A percentile compares a stretch with the other conserved stretches of the same genome.
Evolutionary conservation across 1,284 basidiomycete genomes (phyloP).

Genomic region (Erythrobasidium hasegawianum): DNA sequence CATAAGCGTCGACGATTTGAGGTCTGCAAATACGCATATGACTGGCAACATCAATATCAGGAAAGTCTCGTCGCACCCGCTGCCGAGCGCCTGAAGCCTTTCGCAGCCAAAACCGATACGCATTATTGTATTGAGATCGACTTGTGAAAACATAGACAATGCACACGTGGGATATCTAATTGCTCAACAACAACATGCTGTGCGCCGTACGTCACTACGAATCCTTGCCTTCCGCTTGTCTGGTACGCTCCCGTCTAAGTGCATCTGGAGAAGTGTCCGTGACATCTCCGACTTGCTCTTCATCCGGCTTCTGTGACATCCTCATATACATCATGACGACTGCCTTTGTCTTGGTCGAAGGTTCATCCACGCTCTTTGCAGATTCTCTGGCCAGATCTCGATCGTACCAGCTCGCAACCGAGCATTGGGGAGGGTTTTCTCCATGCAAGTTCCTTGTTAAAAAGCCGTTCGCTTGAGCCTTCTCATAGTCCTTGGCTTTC

Average conservation of each 20-base stretch:
- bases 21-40: too few species aligned
- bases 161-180: too few species aligned
- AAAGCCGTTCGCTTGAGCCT: slow-evolving; percentile 47
- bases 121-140: too few species aligned
- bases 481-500: slow-evolving; percentile 42
- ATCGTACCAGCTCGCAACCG: slow-evolving; percentile 47
- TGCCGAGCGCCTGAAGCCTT: too few species aligned
- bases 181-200: too few species aligned
- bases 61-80: too few species aligned
- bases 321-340: slow-evolving; percentile 27
- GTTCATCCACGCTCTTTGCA: slow-evolving; percentile 37
- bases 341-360: slow-evolving; percentile 18
- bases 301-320: slow-evolving; percentile 31
- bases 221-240: not conserved
- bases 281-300: slow-evolving; percentile 39
- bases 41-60: too few species aligned
- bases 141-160: too few species aligned
- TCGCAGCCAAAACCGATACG: too few species aligned
- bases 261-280: slow-evolving; percentile 10
- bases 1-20: too few species aligned
- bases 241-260: not conserved
- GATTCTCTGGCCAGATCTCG: slow-evolving; percentile 44
- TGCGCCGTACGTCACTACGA: too few species aligned
- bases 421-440: slow-evolving; percentile 48
- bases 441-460: slow-evolving; percentile 46